Percentiles rank a stretch among this genome's conserved stretches.
Evolutionary conservation across 345 rosid species (phyloP).

Genomic region (Eucalyptus camaldulensis): DNA sequence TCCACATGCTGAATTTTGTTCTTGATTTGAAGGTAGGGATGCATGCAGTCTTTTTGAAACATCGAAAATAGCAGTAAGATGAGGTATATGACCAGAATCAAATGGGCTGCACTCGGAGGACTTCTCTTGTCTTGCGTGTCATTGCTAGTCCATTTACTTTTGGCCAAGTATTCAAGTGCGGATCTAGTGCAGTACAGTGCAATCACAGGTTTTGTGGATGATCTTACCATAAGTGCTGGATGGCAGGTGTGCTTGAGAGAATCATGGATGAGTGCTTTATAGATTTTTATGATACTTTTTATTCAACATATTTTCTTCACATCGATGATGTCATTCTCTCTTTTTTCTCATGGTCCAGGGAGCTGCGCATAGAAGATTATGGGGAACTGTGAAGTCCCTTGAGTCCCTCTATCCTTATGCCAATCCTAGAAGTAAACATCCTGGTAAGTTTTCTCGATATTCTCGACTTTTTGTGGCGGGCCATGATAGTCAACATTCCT

Average conservation of each 20-base stretch:
- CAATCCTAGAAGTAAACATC: conserved; percentile 66
- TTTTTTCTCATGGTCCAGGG: conserved; percentile 21
- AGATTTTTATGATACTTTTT: background rate
- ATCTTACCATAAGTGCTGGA: conserved; percentile 26
- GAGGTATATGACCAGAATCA: conserved; percentile 80
- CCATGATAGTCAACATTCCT: background rate
- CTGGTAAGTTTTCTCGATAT: conserved; percentile 37
- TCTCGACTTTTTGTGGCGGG: background rate
- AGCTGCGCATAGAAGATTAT: conserved; percentile 45
- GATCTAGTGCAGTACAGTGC: conserved; percentile 40
- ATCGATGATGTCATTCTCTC: background rate
- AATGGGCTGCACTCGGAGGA: conserved; percentile 76
- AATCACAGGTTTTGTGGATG: conserved; percentile 36
- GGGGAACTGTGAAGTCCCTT: conserved; percentile 72
- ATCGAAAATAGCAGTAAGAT: conserved; percentile 12
- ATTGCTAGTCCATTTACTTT: conserved; percentile 63
- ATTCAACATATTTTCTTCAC: background rate
- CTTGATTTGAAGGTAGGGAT: background rate
- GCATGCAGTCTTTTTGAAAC: background rate
- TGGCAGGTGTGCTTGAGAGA: conserved; percentile 17
- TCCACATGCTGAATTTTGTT: background rate
- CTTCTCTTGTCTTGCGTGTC: conserved; percentile 68
- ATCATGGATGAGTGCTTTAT: background rate
- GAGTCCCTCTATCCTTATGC: conserved; percentile 85
- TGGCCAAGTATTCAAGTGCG: conserved; percentile 56